Conservation (phyloP, 1,284 basidiomycete genomes). For the Fistulinella staudtii region DNA sequence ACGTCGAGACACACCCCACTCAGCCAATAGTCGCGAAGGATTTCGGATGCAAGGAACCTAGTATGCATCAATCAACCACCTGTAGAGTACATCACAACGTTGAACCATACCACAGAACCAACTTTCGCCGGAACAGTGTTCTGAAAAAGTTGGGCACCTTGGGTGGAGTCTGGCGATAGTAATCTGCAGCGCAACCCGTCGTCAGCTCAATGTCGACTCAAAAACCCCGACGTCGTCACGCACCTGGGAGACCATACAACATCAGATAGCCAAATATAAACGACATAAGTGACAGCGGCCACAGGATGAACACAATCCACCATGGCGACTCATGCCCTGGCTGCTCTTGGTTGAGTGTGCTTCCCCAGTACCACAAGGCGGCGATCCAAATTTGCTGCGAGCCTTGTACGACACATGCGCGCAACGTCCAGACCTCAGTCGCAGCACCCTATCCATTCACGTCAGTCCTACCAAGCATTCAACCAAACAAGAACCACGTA, state of each 20-base stretch:
- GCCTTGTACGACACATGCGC: slow-evolving; percentile 89
- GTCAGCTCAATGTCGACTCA: slow-evolving; percentile 4
- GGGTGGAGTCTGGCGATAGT: slow-evolving; percentile 85
- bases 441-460: slow-evolving; percentile 65
- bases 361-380: slow-evolving; percentile 93
- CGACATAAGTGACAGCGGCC: slow-evolving; percentile 75
- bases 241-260: slow-evolving; percentile 81
- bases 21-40: slow-evolving; percentile 89
- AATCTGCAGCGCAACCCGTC: slow-evolving; percentile 44
- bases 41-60: slow-evolving; percentile 79
- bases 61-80: background rate
- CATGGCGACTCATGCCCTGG: slow-evolving; percentile 59
- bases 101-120: slow-evolving; percentile 69
- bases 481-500: slow-evolving; percentile 33
- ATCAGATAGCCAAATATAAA: slow-evolving; percentile 78
- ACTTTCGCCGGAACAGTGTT: slow-evolving; percentile 83
- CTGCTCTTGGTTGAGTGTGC: slow-evolving; percentile 59
- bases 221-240: slow-evolving; percentile 18
- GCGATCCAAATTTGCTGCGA: slow-evolving; percentile 93
- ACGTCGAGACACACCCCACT: slow-evolving; percentile 57
- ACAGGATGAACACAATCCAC: slow-evolving; percentile 81
- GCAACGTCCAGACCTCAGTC: slow-evolving; percentile 86
- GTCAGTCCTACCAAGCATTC: slow-evolving; percentile 8
- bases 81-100: background rate
- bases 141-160: slow-evolving; percentile 89